These are phyloP conservation scores for Pythium rishiriense DNA, from an alignment of 352 stramenopile genomes.

Conservation along the genomic window DNA sequence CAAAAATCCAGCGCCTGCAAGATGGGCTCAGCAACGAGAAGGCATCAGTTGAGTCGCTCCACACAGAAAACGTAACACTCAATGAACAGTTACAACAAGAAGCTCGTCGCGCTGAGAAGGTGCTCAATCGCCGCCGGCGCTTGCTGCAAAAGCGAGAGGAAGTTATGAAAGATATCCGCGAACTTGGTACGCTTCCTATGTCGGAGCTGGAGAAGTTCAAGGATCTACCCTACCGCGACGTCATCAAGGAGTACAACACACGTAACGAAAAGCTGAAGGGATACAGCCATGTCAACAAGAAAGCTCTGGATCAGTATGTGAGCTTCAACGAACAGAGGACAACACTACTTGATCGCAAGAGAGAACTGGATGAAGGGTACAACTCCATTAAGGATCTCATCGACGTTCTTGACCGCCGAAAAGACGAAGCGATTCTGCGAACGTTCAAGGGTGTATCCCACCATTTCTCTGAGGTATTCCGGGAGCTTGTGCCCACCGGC, in stretches of 20 bases:
- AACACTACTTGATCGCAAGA: constrained; percentile 93
- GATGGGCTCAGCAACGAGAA: constrained; percentile 55
- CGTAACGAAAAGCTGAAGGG: constrained; percentile 97
- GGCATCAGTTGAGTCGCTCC: constrained; percentile 44
- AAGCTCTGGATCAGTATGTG: constrained; percentile 99
- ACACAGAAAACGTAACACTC: constrained; percentile 56
- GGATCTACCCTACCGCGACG: constrained; percentile 79
- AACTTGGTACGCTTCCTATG: constrained; percentile 95
- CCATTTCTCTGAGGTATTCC: constrained; percentile 99
- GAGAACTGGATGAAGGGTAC: constrained; percentile 95
- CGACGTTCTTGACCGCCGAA: constrained; percentile 93
- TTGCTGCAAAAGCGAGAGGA: constrained; percentile 92
- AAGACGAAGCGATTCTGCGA: constrained; percentile 98
- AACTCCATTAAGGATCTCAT: constrained; percentile 87
- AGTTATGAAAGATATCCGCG: constrained; percentile 95
- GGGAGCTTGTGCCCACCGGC: constrained; percentile 96
- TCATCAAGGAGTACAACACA: constrained; percentile 94
- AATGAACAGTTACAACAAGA: constrained; percentile 88
- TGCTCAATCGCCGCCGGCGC: constrained; percentile 75
- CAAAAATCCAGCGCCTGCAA: constrained; percentile 53
- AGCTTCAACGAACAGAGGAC: constrained; percentile 95
- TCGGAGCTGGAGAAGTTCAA: constrained; percentile 94
- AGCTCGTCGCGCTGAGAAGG: constrained; percentile 76
- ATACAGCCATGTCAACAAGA: constrained; percentile 99
- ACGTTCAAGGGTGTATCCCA: constrained; percentile 98